Conservation (phyloP, 768 basidiomycete species). For the Boletus pseudo-olivaceus region DNA sequence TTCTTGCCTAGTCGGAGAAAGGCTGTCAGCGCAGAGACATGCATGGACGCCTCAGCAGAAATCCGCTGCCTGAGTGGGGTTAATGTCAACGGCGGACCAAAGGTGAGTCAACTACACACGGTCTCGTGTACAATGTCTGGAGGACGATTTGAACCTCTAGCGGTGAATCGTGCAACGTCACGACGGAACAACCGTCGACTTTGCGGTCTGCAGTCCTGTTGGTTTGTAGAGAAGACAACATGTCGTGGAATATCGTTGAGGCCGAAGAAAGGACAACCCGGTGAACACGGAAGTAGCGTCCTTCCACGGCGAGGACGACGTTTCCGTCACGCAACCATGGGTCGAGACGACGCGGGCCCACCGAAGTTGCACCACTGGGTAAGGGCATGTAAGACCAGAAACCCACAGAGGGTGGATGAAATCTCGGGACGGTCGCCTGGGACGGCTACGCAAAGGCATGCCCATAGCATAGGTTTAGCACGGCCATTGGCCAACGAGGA, state of each 20-base stretch:
- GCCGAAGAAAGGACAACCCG: constrained; percentile 21
- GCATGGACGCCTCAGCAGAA: constrained; percentile 13
- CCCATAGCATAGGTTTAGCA: constrained; percentile 23
- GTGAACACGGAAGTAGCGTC: constrained; percentile 21
- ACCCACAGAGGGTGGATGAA: constrained; percentile 8
- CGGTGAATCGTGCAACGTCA: constrained; percentile 17
- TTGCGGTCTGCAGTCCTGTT: constrained; percentile 10
- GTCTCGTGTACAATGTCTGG: constrained; percentile 20
- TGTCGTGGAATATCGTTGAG: constrained; percentile 19
- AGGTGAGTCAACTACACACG: constrained; percentile 16
- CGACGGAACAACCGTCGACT: constrained; percentile 24
- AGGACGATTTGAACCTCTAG: constrained; percentile 26
- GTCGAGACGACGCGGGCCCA: constrained; percentile 19
- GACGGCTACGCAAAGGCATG: constrained; percentile 17
- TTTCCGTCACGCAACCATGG: constrained; percentile 25
- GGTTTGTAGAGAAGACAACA: constrained; percentile 12
- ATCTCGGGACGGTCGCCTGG: constrained; percentile 10
- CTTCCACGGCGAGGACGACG: constrained; percentile 22
- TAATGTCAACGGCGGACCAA: background rate
- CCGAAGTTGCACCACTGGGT: constrained; percentile 7
- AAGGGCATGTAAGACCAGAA: constrained; percentile 22
- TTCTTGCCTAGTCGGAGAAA: constrained; percentile 25
- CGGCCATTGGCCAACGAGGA: constrained; percentile 28
- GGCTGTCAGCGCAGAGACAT: constrained; percentile 19
- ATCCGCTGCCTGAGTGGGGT: constrained; percentile 22